Evolutionary conservation across 441 rosid species (phyloP).

Genomic region (Biscutella auriculata): DNA sequence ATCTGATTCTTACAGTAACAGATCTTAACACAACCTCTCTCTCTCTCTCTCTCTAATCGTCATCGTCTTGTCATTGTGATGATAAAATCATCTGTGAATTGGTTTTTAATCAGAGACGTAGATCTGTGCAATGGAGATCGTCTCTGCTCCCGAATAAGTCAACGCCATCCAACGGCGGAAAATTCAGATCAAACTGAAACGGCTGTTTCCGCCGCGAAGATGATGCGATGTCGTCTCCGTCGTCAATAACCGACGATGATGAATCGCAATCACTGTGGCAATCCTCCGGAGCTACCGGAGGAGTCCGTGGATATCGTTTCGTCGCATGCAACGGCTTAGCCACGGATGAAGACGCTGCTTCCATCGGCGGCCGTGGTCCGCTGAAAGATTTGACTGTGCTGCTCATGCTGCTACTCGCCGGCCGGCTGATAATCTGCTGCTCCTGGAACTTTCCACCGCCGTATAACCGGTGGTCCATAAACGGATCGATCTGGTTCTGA

Average conservation of each 20-base stretch:
- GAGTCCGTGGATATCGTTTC: conserved; percentile 44
- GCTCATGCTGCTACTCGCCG: conserved; percentile 82
- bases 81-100: too few species aligned
- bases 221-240: conserved; percentile 36
- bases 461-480: conserved; percentile 40
- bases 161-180: conserved; percentile 67
- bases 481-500: conserved; percentile 26
- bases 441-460: conserved; percentile 22
- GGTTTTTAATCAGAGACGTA: conserved; percentile 88
- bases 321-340: conserved; percentile 12
- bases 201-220: conserved; percentile 22
- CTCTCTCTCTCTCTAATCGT: neutral
- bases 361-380: conserved; percentile 43
- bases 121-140: conserved; percentile 61
- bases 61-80: too few species aligned
- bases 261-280: conserved; percentile 91
- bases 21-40: conserved; percentile 18
- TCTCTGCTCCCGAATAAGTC: conserved; percentile 30
- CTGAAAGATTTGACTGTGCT: conserved; percentile 92
- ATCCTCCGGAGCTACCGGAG: conserved; percentile 57
- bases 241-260: conserved; percentile 74
- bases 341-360: conserved; percentile 16
- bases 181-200: conserved; percentile 76
- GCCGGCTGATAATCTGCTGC: conserved; percentile 34
- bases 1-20: conserved; percentile 24